phyloP scores from a whole-genome alignment of 1,139 yeast species.

The Lodderomyces theae region DNA sequence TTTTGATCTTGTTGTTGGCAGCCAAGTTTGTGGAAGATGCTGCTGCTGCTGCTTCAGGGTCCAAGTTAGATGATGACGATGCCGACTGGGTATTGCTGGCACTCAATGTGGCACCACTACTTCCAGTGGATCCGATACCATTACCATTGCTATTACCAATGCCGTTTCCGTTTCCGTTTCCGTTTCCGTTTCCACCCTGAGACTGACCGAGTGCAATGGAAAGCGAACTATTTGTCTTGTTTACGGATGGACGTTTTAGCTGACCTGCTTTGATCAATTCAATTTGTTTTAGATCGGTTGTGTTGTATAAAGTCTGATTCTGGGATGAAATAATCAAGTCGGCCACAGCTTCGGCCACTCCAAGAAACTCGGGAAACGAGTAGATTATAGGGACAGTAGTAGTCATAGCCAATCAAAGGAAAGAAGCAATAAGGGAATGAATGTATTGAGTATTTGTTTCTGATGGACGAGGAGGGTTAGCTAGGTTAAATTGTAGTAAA shows the following conservation, averaged over 20 bases:
- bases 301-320: conserved; percentile 59
- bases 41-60: conserved; percentile 3
- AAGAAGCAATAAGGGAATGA: neutral
- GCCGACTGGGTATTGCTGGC: conserved; percentile 12
- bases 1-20: conserved; percentile 14
- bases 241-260: conserved; percentile 19
- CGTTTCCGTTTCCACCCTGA: neutral
- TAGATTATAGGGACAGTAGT: conserved; percentile 90
- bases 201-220: conserved; percentile 7
- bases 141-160: neutral
- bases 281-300: conserved; percentile 39
- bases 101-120: conserved; percentile 2
- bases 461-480: no score
- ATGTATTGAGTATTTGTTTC: no score
- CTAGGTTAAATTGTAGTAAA: no score
- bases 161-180: conserved; percentile 1
- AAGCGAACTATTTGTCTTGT: conserved; percentile 10
- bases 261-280: conserved; percentile 24
- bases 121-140: conserved; percentile 1
- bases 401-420: conserved; percentile 51
- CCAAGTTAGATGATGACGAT: conserved; percentile 2
- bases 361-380: conserved; percentile 84
- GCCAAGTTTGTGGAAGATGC: conserved; percentile 9
- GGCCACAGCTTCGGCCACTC: conserved; percentile 94
- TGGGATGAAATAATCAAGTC: conserved; percentile 83